Base-by-base conservation (phyloP, 768 basidiomycete genomes). In the Daedaleopsis nitida region DNA sequence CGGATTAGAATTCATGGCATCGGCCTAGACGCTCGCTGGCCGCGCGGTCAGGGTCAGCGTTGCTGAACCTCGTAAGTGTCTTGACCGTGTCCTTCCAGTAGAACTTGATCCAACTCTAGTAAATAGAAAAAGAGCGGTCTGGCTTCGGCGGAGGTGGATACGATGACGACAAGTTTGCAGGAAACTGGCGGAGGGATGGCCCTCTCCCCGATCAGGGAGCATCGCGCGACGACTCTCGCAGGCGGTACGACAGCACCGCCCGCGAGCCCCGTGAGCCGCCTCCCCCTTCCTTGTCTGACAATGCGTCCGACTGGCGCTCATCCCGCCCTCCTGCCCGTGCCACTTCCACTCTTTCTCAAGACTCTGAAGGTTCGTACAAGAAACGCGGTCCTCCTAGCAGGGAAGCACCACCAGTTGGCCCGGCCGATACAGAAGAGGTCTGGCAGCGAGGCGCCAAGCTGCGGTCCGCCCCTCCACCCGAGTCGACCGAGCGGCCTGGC, bases 41-140 rank as follows among this genome's bases (percentile, higher is more conserved):
- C 83, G 97, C 60, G 85, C 81, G 19, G 80, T 99, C 63, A 85
- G 97, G 60, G 88, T 98, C 60, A 94, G 89, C 73, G 97, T 99
- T 50, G 97, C 97, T 10, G 97, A 98, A 72, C 89, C 96, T 67
- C 93, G 94, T 96, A 73, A 81, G 92, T 85, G 16, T 37, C 24
- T 43, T 44, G 13, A 7, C 45, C 5, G 45, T 47, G 44, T 35
- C 51, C 52, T 47, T 51, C 23, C 43, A 47, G 23, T 45, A 44
- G 37, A 58, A 53, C 65, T 68, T 60, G 68, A 50, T 52, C 56
- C 56, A 24, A 49, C 38, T 43, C 38, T 32, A 32, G 27, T 39
- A 49, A 13, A 55, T 67, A 95, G 94, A 91, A 50, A 95, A 94
- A 73, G 92, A 93, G 70, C 85, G 86, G 34, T 49, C 78, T 47